Conservation (phyloP, 140 eudicot genomes). For the Flaveria floridana region DNA sequence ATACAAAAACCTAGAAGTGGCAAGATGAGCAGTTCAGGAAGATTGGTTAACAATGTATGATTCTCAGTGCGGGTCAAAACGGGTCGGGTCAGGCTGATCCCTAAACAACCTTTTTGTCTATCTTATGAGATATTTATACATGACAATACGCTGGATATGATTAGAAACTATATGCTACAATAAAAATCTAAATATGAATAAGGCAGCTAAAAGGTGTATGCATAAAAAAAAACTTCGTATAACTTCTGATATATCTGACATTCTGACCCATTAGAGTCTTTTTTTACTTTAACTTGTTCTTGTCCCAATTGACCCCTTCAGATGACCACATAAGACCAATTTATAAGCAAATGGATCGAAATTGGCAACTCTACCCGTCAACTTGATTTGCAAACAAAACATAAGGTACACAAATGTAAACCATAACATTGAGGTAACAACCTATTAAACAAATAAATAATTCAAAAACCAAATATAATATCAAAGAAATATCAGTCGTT, state of each 20-base stretch:
- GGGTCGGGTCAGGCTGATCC: not conserved
- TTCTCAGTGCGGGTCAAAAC: not conserved
- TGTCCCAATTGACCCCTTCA: constrained; percentile 3
- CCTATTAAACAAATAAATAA: constrained; percentile 7
- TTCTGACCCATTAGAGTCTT: not conserved
- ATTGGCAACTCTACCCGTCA: not conserved
- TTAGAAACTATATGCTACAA: not conserved
- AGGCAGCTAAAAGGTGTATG: not conserved
- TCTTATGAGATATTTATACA: not conserved
- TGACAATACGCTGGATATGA: not conserved
- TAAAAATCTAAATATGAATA: not conserved
- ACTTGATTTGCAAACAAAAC: not conserved
- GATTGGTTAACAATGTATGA: not conserved
- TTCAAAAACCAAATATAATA: constrained; percentile 1
- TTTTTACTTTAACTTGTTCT: not conserved
- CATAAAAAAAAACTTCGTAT: not conserved
- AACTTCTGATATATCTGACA: not conserved
- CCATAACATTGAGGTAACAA: constrained; percentile 14
- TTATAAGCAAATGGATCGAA: not conserved
- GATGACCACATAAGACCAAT: not conserved
- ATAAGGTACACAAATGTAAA: constrained; percentile 3
- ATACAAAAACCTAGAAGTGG: not conserved
- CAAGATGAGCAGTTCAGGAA: constrained; percentile 1
- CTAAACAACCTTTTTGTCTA: not conserved
- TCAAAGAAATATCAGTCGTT: constrained; percentile 5